Conservation (phyloP, 495 filamentous ascomycete genomes). For the Bryoglossum gracile region DNA sequence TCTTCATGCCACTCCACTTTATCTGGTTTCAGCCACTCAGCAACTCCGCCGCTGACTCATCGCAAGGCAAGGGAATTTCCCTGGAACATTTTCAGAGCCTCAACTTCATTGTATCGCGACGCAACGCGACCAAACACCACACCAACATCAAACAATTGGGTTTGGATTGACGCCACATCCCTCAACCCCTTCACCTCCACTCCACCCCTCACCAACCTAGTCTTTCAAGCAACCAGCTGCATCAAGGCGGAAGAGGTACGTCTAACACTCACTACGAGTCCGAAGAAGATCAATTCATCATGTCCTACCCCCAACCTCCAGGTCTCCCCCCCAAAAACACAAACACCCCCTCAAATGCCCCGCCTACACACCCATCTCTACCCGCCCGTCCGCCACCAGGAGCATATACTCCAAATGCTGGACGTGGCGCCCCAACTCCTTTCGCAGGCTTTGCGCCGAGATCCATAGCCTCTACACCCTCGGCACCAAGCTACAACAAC, state of each 20-base stretch:
- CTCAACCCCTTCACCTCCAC: background rate
- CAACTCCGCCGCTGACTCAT: too few relatives aligned
- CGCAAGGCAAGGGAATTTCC: too few relatives aligned
- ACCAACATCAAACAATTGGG: too few relatives aligned
- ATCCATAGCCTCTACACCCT: conserved; percentile 41
- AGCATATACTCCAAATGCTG: too few relatives aligned
- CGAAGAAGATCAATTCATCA: conserved; percentile 69
- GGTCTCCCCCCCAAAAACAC: conserved; percentile 53
- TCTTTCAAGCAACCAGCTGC: conserved; percentile 9
- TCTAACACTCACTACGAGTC: conserved; percentile 28
- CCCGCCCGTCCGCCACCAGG: too few relatives aligned
- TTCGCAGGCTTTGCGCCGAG: conserved; percentile 51
- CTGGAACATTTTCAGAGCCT: background rate
- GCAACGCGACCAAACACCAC: conserved; percentile 8
- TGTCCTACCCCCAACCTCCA: conserved; percentile 91
- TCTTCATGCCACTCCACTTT: too few relatives aligned
- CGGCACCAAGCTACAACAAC: conserved; percentile 14
- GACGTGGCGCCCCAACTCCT: conserved; percentile 28
- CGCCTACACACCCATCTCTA: conserved; percentile 70
- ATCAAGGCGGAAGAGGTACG: conserved; percentile 51
- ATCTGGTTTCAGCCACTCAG: conserved; percentile 2
- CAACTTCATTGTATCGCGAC: conserved; percentile 2
- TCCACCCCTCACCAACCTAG: conserved; percentile 1
- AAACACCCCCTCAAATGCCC: conserved; percentile 60
- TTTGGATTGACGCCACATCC: background rate